A percentile compares a stretch with the other conserved stretches of the same genome.
Evolutionary conservation across 495 filamentous ascomycete genomes (phyloP).

Genomic region (Xylaria palmicola): DNA sequence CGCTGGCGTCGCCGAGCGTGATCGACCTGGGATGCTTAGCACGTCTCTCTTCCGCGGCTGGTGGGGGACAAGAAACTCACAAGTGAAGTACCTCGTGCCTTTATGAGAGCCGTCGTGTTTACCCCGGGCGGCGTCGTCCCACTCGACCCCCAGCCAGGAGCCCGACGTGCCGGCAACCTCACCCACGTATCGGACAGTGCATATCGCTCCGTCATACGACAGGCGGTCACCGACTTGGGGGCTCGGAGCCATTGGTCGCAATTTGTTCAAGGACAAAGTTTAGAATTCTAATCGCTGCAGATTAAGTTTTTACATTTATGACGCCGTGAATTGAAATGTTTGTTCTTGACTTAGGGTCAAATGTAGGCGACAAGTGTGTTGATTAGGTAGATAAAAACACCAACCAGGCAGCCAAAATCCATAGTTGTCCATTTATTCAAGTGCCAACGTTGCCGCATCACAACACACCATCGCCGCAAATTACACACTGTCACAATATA

Average conservation of each 20-base stretch:
- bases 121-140: slow-evolving; percentile 82
- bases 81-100: slow-evolving; percentile 79
- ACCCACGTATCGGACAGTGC: slow-evolving; percentile 85
- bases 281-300: not conserved
- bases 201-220: slow-evolving; percentile 69
- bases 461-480: not conserved
- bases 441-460: not conserved
- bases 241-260: slow-evolving; percentile 18
- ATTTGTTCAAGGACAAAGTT: too few relatives aligned
- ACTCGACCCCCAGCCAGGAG: slow-evolving; percentile 93
- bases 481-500: not conserved
- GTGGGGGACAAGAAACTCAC: slow-evolving; percentile 50
- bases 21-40: slow-evolving; percentile 52
- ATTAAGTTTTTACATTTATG: not conserved
- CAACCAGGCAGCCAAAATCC: slow-evolving; percentile 20
- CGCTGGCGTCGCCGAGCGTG: slow-evolving; percentile 64
- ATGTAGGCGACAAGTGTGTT: slow-evolving; percentile 1
- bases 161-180: slow-evolving; percentile 71
- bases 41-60: not conserved
- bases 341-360: not conserved
- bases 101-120: slow-evolving; percentile 87
- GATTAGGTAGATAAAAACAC: not conserved
- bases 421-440: not conserved
- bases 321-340: not conserved
- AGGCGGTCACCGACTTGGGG: slow-evolving; percentile 65